Evolutionary conservation across 768 basidiomycete species (phyloP), one percentile per base, ranked within the genome.

Genomic region (Lentinus tigrinus): DNA sequence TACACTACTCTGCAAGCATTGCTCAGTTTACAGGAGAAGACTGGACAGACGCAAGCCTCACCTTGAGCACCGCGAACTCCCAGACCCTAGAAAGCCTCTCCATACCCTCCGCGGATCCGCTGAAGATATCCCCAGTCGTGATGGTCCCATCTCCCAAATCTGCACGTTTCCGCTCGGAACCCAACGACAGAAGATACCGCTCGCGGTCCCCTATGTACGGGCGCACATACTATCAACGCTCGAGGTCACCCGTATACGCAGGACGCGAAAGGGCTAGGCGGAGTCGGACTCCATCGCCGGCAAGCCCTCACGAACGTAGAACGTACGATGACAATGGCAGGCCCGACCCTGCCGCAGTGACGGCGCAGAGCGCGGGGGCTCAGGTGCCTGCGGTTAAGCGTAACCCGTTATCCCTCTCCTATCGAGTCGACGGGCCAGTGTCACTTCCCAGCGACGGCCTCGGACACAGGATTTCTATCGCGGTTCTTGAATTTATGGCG

Each of bases 11-110:
- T 24, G 83, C 84, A 0, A 72, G 75, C 24, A 74, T 87, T 51
- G 70, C 66, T 0, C 85, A 88, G 63, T 67, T 67, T 61, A 85
- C 85, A 0, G 85, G 85, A 14, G 85, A 88, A 63, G 81, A 84
- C 61, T 88, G 85, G 85, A 74, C 64, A 23, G 71, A 78, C 56
- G 74, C 80, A 1, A 58, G 73, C 1, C 73, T 88, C 24, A 81
- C 77, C 6, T 72, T 87, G 34, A 85, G 81, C 68, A 85, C 84
- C 2, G 77, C 77, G 57, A 47, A 73, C 70, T 58, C 68, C 57
- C 48, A 78, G 77, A 31, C 80, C 73, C 36, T 52, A n/a, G 28
- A 36, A 21, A 47, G 49, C 46, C 65, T 36, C 65, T 79, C 21
- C 40, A 50, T 57, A 11, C 54, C 56, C 2, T 13, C 36, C 3